Evolutionary conservation across 192 early-diverging fungal genomes (phyloP).

Genomic region (Lobosporangium transversale): DNA sequence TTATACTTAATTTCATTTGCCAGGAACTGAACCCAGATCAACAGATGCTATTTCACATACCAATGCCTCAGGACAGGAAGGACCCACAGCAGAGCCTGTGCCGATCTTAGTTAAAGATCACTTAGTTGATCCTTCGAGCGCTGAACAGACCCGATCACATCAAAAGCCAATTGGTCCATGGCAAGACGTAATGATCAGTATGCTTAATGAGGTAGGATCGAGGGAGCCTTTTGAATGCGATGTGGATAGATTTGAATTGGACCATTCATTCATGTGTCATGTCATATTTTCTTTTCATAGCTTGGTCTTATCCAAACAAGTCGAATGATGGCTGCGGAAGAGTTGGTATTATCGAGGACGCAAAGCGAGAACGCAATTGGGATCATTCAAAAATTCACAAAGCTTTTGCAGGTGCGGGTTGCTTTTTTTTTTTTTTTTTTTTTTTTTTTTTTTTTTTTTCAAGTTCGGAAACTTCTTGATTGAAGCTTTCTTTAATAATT

Average conservation of each 20-base stretch:
- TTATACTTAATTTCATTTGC: no score
- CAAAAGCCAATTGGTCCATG: constrained; percentile 10
- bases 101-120: no score
- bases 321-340: constrained; percentile 46
- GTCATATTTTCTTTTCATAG: constrained; percentile 17
- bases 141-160: background rate
- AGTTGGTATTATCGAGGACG: constrained; percentile 25
- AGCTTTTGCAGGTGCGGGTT: constrained; percentile 37
- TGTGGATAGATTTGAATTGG: no score
- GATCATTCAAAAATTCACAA: constrained; percentile 31
- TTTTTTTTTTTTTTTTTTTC: no score
- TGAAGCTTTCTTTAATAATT: no score
- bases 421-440: no score
- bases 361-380: constrained; percentile 25
- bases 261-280: no score
- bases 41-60: no score
- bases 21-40: no score
- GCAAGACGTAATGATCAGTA: constrained; percentile 36
- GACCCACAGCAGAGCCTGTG: background rate
- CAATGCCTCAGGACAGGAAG: no score
- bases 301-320: constrained; percentile 40
- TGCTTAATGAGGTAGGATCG: constrained; percentile 34
- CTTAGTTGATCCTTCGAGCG: background rate
- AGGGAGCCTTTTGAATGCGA: no score
- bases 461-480: no score